Percentiles rank a stretch among this genome's conserved stretches.
phyloP scores from a whole-genome alignment of 305 asterid species.

The Fraxinus greggii region DNA sequence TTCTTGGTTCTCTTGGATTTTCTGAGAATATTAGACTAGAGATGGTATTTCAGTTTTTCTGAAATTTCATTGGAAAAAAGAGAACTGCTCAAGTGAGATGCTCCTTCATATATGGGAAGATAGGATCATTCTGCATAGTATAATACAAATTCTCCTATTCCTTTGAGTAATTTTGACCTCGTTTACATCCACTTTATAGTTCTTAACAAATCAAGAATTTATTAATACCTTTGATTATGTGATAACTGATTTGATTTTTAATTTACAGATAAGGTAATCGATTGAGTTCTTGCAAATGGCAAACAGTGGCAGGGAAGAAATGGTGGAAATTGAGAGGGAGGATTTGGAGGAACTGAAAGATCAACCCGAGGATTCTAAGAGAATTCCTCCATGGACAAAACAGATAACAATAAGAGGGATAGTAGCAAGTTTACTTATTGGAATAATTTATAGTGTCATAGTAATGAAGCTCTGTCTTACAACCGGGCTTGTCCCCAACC shows the following conservation, averaged over 20 bases:
- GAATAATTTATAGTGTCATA: constrained; percentile 54
- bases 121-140: not conserved
- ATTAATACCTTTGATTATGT: not conserved
- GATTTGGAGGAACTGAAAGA: constrained; percentile 30
- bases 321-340: constrained; percentile 34
- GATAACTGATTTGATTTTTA: constrained; percentile 18
- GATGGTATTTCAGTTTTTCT: not conserved
- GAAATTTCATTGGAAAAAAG: not conserved
- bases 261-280: not conserved
- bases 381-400: constrained; percentile 61
- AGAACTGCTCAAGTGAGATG: not conserved
- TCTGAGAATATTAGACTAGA: not conserved
- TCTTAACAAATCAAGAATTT: not conserved
- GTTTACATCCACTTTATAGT: not conserved
- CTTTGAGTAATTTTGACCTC: not conserved
- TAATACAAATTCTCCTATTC: not conserved
- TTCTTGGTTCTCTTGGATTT: not conserved
- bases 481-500: constrained; percentile 71
- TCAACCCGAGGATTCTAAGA: constrained; percentile 32
- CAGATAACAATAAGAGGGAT: constrained; percentile 69
- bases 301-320: constrained; percentile 31
- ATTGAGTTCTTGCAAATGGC: constrained; percentile 27
- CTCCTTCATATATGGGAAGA: not conserved
- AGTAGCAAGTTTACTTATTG: constrained; percentile 52
- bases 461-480: constrained; percentile 64